Conservation (phyloP, 2,329 filamentous ascomycete genomes). For the Talaromyces amestolkiae region DNA sequence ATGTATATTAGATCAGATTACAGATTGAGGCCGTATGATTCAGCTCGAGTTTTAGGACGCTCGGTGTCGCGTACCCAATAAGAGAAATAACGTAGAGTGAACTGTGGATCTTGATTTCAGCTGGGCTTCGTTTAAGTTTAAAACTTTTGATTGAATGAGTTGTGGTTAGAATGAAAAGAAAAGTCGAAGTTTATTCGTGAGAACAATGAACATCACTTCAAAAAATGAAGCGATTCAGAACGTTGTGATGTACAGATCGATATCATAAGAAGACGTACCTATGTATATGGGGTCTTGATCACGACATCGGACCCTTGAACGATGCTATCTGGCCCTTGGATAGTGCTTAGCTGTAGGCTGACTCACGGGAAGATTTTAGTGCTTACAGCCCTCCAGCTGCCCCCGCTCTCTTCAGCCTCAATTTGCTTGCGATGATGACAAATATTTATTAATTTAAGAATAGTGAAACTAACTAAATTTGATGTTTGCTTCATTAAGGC, state of each 20-base stretch:
- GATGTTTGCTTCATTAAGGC: not conserved
- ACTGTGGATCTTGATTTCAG: not conserved
- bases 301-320: not conserved
- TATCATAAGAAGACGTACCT: not conserved
- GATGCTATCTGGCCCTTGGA: not conserved
- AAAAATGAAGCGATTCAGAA: not conserved
- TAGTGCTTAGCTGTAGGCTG: not conserved
- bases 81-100: not conserved
- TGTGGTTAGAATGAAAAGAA: not conserved
- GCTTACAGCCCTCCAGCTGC: not conserved
- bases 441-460: not conserved
- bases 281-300: not conserved
- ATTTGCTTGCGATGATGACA: not conserved
- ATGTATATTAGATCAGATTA: not conserved
- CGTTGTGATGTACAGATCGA: not conserved
- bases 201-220: not conserved
- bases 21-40: not conserved
- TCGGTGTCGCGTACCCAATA: not conserved
- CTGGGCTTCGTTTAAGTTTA: not conserved
- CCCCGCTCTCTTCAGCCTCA: not conserved
- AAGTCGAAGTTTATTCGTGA: not conserved
- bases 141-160: not conserved
- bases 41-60: not conserved
- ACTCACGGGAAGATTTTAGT: not conserved
- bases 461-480: not conserved